Evolutionary conservation across 2,329 filamentous ascomycete genomes (phyloP).

Genomic region (Nemania serpens): DNA sequence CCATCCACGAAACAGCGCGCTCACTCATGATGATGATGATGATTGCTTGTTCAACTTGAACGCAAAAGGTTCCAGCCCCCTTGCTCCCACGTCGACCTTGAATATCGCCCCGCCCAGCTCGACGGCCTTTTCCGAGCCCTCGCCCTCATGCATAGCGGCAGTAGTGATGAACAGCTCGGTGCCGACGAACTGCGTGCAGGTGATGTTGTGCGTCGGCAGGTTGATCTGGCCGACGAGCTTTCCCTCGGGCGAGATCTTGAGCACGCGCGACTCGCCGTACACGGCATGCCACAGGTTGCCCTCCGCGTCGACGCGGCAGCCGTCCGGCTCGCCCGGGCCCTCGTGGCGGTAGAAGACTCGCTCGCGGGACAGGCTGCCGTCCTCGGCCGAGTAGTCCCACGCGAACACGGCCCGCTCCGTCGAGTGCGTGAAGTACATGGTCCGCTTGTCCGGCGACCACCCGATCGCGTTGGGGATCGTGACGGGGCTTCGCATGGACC

Average conservation of each 20-base stretch:
- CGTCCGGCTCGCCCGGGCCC: slow-evolving; percentile 73
- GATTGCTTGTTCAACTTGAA: slow-evolving; percentile 56
- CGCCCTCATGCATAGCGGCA: slow-evolving; percentile 67
- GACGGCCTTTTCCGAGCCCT: slow-evolving; percentile 65
- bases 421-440: slow-evolving; percentile 84
- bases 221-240: slow-evolving; percentile 74
- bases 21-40: too few species aligned
- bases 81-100: slow-evolving; percentile 74
- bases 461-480: slow-evolving; percentile 85
- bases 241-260: slow-evolving; percentile 73
- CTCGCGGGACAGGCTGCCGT: slow-evolving; percentile 69
- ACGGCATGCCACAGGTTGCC: slow-evolving; percentile 89
- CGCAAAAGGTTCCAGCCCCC: slow-evolving; percentile 65
- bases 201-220: slow-evolving; percentile 78
- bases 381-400: slow-evolving; percentile 69
- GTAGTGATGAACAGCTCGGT: slow-evolving; percentile 78
- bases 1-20: too few species aligned
- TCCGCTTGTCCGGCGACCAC: slow-evolving; percentile 75
- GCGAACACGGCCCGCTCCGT: slow-evolving; percentile 71
- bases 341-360: slow-evolving; percentile 75
- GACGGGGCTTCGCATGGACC: slow-evolving; percentile 62
- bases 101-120: slow-evolving; percentile 74
- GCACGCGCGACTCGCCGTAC: slow-evolving; percentile 77
- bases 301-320: slow-evolving; percentile 80
- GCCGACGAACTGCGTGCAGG: slow-evolving; percentile 80